Percentiles rank a stretch among this genome's conserved stretches.
Conservation (phyloP, 352 stramenopile genomes). For the Pythium biforme region DNA sequence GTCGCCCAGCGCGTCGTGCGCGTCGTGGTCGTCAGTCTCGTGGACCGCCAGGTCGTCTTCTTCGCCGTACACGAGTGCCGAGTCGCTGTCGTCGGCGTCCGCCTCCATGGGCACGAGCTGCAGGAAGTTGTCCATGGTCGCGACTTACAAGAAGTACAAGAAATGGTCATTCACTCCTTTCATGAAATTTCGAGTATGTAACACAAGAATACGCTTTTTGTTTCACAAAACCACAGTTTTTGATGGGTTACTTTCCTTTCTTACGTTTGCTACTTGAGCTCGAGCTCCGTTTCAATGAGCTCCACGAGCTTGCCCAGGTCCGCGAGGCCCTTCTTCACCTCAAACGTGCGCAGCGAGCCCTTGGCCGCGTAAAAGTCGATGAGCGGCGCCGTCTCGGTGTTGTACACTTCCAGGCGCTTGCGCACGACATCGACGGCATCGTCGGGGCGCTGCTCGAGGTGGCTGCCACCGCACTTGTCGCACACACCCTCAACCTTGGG, state of each 20-base stretch:
- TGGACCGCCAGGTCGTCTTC: conserved; percentile 42
- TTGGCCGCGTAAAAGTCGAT: conserved; percentile 84
- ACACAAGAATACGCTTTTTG: background rate
- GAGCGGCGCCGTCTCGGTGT: conserved; percentile 83
- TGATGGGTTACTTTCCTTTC: too few relatives aligned
- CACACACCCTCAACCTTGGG: conserved; percentile 82
- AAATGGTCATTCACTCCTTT: too few relatives aligned
- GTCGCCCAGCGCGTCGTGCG: conserved; percentile 32
- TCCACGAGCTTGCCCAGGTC: conserved; percentile 77
- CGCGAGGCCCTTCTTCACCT: conserved; percentile 83
- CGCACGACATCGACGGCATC: conserved; percentile 80
- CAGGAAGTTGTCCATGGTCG: conserved; percentile 55
- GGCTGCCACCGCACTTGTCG: conserved; percentile 69
- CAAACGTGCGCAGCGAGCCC: conserved; percentile 79
- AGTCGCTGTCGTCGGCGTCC: conserved; percentile 34
- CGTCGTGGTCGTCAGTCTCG: conserved; percentile 28
- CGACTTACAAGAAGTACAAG: background rate
- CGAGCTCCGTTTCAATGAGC: conserved; percentile 64
- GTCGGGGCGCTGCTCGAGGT: conserved; percentile 81
- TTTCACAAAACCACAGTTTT: background rate
- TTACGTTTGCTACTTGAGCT: conserved; percentile 32
- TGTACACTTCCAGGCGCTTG: conserved; percentile 86
- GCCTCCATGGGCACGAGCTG: conserved; percentile 45
- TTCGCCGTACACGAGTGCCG: conserved; percentile 46
- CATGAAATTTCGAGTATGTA: background rate